Evolutionary conservation across 2,329 filamentous ascomycete species (phyloP), one percentile per base, ranked within the genome.

Genomic region (Cytospora piceicola): DNA sequence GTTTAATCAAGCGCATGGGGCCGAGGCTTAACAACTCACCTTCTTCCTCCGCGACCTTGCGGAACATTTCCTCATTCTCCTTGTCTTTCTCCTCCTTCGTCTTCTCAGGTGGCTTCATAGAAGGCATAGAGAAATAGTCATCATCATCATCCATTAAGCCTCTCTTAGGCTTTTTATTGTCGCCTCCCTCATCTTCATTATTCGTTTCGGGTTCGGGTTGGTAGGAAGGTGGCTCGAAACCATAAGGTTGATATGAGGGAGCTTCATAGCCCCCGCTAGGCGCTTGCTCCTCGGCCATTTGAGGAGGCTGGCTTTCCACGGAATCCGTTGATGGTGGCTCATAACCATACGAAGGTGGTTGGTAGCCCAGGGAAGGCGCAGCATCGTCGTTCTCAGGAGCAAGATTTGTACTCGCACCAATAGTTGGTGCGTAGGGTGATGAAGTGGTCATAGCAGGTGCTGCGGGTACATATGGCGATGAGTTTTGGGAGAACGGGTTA

Each of bases 1-100:
- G 11, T 2, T 66, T 69, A n/a, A n/a, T 58, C 46, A 46, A 46
- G 73, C 70, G 72, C 70, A 53, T 27, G 30, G 27, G 39, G 29
- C 27, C 42, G 32, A 24, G 12, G 42, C 55, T 64, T 27, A n/a
- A 39, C 59, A 61, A 73, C 85, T 83, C 77, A 88, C 86, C 86
- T 78, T 90, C 88, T 77, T 89, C 87, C 73, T 90, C 93, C 0
- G 93, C 94, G 30, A 92, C 92, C 76, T 90, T 93, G 63, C 88
- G 87, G 81, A 97, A 92, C 75, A 93, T 88, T 72, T 96, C 94
- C 65, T 93, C 90, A 57, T 94, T 93, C 75, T 93, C 90, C 29
- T 87, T 85, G 72, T 96, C 92, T 72, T 88, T 89, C 15, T 90
- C 88, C 49, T 84, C 79, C 75, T 90, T 88, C 2, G 78, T 84